These are phyloP conservation scores for Liriodendron chinense DNA, from an alignment of 164 flowering plant genomes.

Conservation along the genomic window DNA sequence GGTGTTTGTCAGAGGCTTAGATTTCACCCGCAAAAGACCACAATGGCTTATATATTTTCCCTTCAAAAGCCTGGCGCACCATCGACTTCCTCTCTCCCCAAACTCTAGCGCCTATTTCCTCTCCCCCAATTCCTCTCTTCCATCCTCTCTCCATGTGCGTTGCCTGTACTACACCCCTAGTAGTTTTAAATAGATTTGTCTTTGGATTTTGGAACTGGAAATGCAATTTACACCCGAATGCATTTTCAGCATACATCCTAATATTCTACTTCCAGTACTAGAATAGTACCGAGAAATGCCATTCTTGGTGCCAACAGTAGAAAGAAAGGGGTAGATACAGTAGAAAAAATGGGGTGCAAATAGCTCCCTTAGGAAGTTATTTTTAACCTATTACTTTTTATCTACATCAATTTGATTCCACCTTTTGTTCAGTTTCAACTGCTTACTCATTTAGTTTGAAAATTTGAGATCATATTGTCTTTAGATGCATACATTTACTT, in stretches of 20 bases:
- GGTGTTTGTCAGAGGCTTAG: too few species aligned
- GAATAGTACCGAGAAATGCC: too few species aligned
- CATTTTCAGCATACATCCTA: not conserved
- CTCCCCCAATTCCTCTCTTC: too few species aligned
- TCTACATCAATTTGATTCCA: too few species aligned
- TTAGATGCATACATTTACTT: not conserved
- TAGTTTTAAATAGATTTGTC: not conserved
- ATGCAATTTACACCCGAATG: not conserved
- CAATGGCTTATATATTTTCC: too few species aligned
- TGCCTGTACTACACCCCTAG: too few species aligned
- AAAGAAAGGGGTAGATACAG: not conserved
- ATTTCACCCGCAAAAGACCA: too few species aligned
- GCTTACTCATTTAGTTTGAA: not conserved
- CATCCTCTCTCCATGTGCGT: too few species aligned
- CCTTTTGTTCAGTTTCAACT: not conserved
- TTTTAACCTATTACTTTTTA: not conserved
- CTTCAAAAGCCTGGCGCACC: too few species aligned
- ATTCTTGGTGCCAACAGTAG: too few species aligned
- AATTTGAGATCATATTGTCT: not conserved
- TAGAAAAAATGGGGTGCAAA: not conserved
- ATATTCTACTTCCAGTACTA: not conserved
- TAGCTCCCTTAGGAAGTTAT: not conserved
- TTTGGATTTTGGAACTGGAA: not conserved
- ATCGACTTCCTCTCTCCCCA: too few species aligned
- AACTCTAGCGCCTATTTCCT: too few species aligned